Percentiles rank a stretch among this genome's conserved stretches.
Conservation (phyloP, 2,329 filamentous ascomycete species). For the Fonsecaea nubica region DNA sequence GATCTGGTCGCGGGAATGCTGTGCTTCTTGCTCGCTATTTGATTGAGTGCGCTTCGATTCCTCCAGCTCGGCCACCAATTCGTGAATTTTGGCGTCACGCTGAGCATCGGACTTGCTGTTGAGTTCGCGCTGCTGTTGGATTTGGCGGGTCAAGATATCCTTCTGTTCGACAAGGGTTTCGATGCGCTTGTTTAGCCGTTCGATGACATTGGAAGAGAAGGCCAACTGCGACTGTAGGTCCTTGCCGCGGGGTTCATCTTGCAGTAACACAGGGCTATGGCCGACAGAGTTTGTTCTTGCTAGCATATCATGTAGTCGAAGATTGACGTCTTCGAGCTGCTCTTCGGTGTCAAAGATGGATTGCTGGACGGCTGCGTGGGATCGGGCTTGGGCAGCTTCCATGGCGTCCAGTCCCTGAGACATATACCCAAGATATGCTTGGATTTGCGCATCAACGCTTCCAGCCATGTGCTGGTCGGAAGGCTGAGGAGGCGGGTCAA, state of each 20-base stretch:
- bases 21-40: constrained; percentile 55
- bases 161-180: constrained; percentile 85
- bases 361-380: constrained; percentile 42
- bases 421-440: constrained; percentile 72
- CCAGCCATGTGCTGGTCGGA: constrained; percentile 41
- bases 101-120: constrained; percentile 81
- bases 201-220: constrained; percentile 79
- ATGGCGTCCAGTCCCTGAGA: constrained; percentile 69
- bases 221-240: constrained; percentile 72
- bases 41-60: constrained; percentile 71
- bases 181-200: constrained; percentile 78
- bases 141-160: constrained; percentile 84
- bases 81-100: constrained; percentile 56
- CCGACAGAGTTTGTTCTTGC: constrained; percentile 51
- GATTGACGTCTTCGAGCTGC: constrained; percentile 68
- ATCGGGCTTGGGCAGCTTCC: constrained; percentile 61
- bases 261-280: constrained; percentile 59
- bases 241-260: constrained; percentile 63
- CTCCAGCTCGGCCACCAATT: constrained; percentile 57
- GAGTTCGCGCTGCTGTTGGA: constrained; percentile 92
- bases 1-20: constrained; percentile 50
- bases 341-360: constrained; percentile 56
- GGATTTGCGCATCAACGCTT: constrained; percentile 34
- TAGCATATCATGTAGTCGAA: constrained; percentile 67
- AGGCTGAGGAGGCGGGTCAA: constrained; percentile 48